Conservation (phyloP, 495 filamentous ascomycete species). For the Penicillium mononematosum region DNA sequence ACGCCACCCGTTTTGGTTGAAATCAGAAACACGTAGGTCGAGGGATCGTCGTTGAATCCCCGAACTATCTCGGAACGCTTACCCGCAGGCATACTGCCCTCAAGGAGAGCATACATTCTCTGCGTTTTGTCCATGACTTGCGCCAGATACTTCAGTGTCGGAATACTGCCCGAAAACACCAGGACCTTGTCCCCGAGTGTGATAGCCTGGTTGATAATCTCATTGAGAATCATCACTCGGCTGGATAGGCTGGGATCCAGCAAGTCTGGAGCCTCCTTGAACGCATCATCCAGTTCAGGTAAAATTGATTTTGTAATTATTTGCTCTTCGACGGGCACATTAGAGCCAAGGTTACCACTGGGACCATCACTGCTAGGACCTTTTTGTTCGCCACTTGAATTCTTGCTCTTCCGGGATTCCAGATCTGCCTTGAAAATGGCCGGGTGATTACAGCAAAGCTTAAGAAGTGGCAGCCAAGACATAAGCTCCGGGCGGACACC, state of each 20-base stretch:
- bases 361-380: background rate
- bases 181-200: slow-evolving; percentile 64
- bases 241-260: slow-evolving; percentile 52
- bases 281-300: slow-evolving; percentile 27
- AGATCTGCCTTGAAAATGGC: slow-evolving; percentile 59
- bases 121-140: slow-evolving; percentile 44
- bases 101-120: slow-evolving; percentile 56
- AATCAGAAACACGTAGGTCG: slow-evolving; percentile 65
- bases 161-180: slow-evolving; percentile 74
- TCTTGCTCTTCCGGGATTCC: background rate
- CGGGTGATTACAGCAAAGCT: slow-evolving; percentile 76
- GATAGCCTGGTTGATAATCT: slow-evolving; percentile 63
- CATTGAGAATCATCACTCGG: slow-evolving; percentile 63
- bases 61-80: slow-evolving; percentile 61
- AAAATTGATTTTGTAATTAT: slow-evolving; percentile 31
- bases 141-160: slow-evolving; percentile 68
- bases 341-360: slow-evolving; percentile 1
- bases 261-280: slow-evolving; percentile 30
- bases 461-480: slow-evolving; percentile 56
- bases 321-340: slow-evolving; percentile 30
- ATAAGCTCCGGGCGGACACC: slow-evolving; percentile 32
- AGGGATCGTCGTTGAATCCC: slow-evolving; percentile 57
- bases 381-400: slow-evolving; percentile 16
- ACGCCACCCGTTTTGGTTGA: slow-evolving; percentile 80
- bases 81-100: slow-evolving; percentile 56